Conservation (phyloP, 148 eudicot genomes). For the Vaccinium darrowii region DNA sequence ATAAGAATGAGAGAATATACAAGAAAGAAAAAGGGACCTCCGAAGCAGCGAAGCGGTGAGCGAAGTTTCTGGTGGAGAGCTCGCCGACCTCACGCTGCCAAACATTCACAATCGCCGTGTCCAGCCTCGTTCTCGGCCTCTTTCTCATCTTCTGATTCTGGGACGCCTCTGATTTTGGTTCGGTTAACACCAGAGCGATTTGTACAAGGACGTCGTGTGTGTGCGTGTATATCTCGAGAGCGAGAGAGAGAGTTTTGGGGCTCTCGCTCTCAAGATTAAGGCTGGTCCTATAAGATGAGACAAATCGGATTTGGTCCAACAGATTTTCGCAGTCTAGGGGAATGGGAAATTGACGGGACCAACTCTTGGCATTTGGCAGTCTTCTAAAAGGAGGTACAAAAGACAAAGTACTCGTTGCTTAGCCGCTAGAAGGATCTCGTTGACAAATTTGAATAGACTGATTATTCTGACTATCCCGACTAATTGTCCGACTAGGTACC, state of each 20-base stretch:
- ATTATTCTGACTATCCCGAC: too few species aligned
- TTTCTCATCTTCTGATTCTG: slow-evolving; percentile 26
- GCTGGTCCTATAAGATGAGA: not conserved
- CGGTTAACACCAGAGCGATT: not conserved
- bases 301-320: not conserved
- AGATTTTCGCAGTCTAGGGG: not conserved
- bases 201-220: not conserved
- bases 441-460: too few species aligned
- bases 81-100: slow-evolving; percentile 73
- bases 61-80: slow-evolving; percentile 64
- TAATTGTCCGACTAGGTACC: too few species aligned
- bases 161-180: too few species aligned
- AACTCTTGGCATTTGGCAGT: too few species aligned
- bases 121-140: slow-evolving; percentile 31
- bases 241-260: not conserved
- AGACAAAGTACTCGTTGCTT: too few species aligned
- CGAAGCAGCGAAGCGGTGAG: slow-evolving; percentile 69
- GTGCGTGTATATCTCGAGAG: not conserved
- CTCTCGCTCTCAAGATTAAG: not conserved
- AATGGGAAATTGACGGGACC: not conserved
- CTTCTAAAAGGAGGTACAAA: too few species aligned
- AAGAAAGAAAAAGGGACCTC: slow-evolving; percentile 43
- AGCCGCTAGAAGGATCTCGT: too few species aligned
- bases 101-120: slow-evolving; percentile 58
- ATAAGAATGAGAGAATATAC: not conserved